Evolutionary conservation across 495 filamentous ascomycete species (phyloP).

Genomic region (Bryoglossum gracile): DNA sequence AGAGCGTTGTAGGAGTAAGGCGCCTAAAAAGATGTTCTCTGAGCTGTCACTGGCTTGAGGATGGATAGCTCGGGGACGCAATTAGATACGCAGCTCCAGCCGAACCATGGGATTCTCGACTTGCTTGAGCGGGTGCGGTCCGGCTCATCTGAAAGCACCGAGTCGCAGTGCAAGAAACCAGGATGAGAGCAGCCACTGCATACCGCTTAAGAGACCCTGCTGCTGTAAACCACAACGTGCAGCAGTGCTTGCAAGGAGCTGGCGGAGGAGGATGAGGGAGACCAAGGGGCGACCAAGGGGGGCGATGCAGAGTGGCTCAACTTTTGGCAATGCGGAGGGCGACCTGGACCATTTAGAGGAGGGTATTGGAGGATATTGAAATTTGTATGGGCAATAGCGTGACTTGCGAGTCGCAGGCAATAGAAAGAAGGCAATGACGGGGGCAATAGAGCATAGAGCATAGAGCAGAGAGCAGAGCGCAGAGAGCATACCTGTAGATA

Average conservation of each 20-base stretch:
- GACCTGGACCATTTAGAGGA: too few relatives aligned
- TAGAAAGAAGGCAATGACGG: too few relatives aligned
- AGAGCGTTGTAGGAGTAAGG: constrained; percentile 23
- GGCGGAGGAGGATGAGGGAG: constrained; percentile 1
- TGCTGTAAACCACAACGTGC: background rate
- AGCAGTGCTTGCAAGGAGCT: background rate
- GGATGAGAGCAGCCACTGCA: constrained; percentile 20
- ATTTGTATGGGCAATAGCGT: too few relatives aligned
- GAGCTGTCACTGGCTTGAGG: constrained; percentile 28
- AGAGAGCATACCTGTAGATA: too few relatives aligned
- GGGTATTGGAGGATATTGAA: too few relatives aligned
- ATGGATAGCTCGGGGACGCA: constrained; percentile 16
- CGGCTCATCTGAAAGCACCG: constrained; percentile 23
- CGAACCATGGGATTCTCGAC: constrained; percentile 26
- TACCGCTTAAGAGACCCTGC: constrained; percentile 15
- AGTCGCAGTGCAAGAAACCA: constrained; percentile 17
- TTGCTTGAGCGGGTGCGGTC: constrained; percentile 20
- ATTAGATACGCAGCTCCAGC: constrained; percentile 22
- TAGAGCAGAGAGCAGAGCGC: too few relatives aligned
- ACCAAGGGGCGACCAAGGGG: too few relatives aligned
- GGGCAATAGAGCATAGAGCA: too few relatives aligned
- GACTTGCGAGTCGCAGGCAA: too few relatives aligned
- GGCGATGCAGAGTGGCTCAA: constrained; percentile 8
- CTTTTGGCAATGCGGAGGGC: constrained; percentile 15
- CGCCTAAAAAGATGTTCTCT: constrained; percentile 23